phyloP scores from a whole-genome alignment of 352 stramenopile species.

The Pythium diclinum region DNA sequence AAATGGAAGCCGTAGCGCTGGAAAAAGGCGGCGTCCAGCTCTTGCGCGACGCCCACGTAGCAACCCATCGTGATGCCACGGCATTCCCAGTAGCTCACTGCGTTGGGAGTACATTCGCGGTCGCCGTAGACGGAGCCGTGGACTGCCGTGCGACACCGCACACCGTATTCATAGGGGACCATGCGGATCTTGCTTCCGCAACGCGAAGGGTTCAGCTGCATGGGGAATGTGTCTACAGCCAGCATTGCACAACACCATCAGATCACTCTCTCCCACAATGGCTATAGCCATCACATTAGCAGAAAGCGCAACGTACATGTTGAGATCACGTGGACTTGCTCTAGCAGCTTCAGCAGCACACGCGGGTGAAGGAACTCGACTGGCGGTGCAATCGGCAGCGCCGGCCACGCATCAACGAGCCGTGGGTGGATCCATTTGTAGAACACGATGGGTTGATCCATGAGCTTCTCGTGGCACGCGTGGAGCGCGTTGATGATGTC shows the following conservation, averaged over 20 bases:
- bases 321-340: conserved; percentile 46
- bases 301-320: conserved; percentile 36
- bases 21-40: conserved; percentile 32
- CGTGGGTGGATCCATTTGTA: conserved; percentile 23
- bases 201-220: conserved; percentile 43
- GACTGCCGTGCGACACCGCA: conserved; percentile 27
- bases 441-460: conserved; percentile 27
- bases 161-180: conserved; percentile 33
- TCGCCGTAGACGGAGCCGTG: conserved; percentile 51
- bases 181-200: conserved; percentile 49
- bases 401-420: conserved; percentile 19
- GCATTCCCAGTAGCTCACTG: conserved; percentile 73
- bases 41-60: conserved; percentile 50
- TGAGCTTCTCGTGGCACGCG: conserved; percentile 25
- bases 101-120: conserved; percentile 30
- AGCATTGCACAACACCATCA: conserved; percentile 1
- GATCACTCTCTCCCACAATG: conserved; percentile 1
- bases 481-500: conserved; percentile 28
- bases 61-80: conserved; percentile 56
- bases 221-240: conserved; percentile 38
- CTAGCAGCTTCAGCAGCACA: conserved; percentile 42
- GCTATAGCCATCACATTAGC: background rate
- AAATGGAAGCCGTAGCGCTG: conserved; percentile 41
- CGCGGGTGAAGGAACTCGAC: conserved; percentile 31
- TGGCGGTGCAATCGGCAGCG: conserved; percentile 29